Evolutionary conservation across 2,329 filamentous ascomycete genomes (phyloP).

Genomic region (Xylariales sp.): DNA sequence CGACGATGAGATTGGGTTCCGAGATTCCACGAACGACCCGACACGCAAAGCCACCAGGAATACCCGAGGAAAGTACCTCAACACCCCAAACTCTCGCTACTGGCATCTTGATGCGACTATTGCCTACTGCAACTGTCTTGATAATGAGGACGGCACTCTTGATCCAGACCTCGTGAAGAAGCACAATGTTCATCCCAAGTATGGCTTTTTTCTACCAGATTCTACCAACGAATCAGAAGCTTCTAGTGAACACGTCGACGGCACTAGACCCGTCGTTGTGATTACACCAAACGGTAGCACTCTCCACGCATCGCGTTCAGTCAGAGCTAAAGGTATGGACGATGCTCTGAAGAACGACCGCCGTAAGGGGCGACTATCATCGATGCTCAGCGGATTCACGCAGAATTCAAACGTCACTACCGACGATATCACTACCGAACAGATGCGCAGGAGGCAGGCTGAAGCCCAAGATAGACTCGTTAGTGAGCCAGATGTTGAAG

Average conservation of each 20-base stretch:
- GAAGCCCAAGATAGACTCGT: slow-evolving; percentile 16
- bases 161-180: slow-evolving; percentile 46
- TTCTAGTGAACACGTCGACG: slow-evolving; percentile 36
- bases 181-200: slow-evolving; percentile 47
- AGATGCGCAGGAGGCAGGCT: slow-evolving; percentile 25
- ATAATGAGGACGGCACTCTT: slow-evolving; percentile 43
- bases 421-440: slow-evolving; percentile 24
- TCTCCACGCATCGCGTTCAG: slow-evolving; percentile 42
- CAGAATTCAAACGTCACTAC: slow-evolving; percentile 1
- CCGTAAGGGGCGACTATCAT: slow-evolving; percentile 16
- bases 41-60: slow-evolving; percentile 47
- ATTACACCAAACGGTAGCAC: slow-evolving; percentile 44
- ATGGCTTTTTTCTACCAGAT: slow-evolving; percentile 45
- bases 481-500: slow-evolving; percentile 13
- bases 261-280: slow-evolving; percentile 44
- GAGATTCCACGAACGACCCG: slow-evolving; percentile 53
- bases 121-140: slow-evolving; percentile 48
- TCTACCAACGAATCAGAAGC: slow-evolving; percentile 42
- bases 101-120: slow-evolving; percentile 52
- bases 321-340: slow-evolving; percentile 26
- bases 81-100: slow-evolving; percentile 48
- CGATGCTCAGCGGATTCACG: slow-evolving; percentile 12
- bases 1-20: slow-evolving; percentile 53
- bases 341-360: slow-evolving; percentile 19
- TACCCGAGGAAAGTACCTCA: slow-evolving; percentile 49